Evolutionary conservation across 352 stramenopile genomes (phyloP).

Genomic region (Globisporangium barbulae): DNA sequence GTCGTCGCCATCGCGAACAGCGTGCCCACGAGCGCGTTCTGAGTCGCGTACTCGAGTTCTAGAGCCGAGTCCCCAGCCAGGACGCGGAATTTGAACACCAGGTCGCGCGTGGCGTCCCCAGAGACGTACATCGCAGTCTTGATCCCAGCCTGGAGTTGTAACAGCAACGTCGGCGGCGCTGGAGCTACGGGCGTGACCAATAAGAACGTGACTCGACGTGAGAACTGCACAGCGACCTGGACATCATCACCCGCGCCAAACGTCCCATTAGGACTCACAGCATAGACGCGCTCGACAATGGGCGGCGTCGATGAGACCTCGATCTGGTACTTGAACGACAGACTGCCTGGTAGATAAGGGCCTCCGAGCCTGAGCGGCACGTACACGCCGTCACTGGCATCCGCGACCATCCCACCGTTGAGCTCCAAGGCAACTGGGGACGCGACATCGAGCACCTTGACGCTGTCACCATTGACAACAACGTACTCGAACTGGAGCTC

Average conservation of each 20-base stretch:
- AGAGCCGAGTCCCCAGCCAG: conserved; percentile 27
- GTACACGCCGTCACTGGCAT: conserved; percentile 32
- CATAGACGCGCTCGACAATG: conserved; percentile 35
- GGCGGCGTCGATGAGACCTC: conserved; percentile 42
- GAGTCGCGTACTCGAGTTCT: conserved; percentile 36
- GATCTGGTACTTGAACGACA: conserved; percentile 46
- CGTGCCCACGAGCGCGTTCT: conserved; percentile 32
- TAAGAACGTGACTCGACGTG: conserved; percentile 26
- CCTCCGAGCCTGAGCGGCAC: conserved; percentile 44
- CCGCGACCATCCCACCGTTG: conserved; percentile 49
- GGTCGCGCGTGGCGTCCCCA: conserved; percentile 28
- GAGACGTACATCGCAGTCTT: conserved; percentile 35
- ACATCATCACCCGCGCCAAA: conserved; percentile 55
- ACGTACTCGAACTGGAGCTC: conserved; percentile 57
- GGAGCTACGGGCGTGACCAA: background rate
- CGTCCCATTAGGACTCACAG: conserved; percentile 22
- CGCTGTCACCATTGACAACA: conserved; percentile 40
- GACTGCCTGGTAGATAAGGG: conserved; percentile 26
- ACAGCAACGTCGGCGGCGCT: conserved; percentile 24
- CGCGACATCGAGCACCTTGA: conserved; percentile 40
- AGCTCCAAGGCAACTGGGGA: conserved; percentile 47
- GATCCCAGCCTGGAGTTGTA: conserved; percentile 32
- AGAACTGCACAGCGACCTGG: conserved; percentile 45
- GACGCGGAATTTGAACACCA: conserved; percentile 57
- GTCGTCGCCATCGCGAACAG: conserved; percentile 51